Evolutionary conservation across 2,329 filamentous ascomycete genomes (phyloP), one percentile per base, ranked within the genome.

Genomic region (Paecilomyces niveus): DNA sequence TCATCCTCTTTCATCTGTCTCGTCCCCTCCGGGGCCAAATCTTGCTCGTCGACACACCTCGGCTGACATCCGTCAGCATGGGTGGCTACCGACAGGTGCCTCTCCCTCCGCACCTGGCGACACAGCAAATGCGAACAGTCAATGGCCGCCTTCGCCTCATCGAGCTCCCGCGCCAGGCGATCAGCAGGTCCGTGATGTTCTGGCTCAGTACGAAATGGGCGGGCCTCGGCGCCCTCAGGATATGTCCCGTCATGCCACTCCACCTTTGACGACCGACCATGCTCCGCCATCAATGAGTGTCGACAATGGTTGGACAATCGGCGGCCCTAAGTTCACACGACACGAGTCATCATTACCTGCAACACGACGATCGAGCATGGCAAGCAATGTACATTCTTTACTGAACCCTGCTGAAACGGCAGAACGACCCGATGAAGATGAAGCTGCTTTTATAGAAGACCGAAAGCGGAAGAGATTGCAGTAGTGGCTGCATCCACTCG

Each of bases 41-140:
- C 80, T 96, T 53, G 84, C 86, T 52, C 87, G 93, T 62, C 85
- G 93, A 61, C 94, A 99, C 75, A 99, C 94, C 1, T 93, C 92
- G 45, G 94, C 94, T 59, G 94, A 99, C 71, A 97, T 99, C 65
- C 88, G 94, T 56, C 88, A 92, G 66, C 89, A 92, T 70, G 90
- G 89, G 39, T 93, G 89, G 86, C 87, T 81, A 80, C 70, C 72
- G 49, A 65, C 71, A 54, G 69, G 79, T 50, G 80, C 84, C 26
- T 89, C 88, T 4, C 89, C 87, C 10, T 89, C 86, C 68, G 80
- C 83, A 7, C 86, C 87, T 3, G 85, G 85, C 10, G 80, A 85
- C 68, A 78, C 81, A 7, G 86, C 85, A 18, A 80, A 86, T 61
- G 81, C 81, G 56, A 83, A 81, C 15, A 75, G 79, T 35, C 84